These are phyloP conservation scores for Coelastrella sp. DNA, from an alignment of 139 green algal genomes.

Conservation along the genomic window DNA sequence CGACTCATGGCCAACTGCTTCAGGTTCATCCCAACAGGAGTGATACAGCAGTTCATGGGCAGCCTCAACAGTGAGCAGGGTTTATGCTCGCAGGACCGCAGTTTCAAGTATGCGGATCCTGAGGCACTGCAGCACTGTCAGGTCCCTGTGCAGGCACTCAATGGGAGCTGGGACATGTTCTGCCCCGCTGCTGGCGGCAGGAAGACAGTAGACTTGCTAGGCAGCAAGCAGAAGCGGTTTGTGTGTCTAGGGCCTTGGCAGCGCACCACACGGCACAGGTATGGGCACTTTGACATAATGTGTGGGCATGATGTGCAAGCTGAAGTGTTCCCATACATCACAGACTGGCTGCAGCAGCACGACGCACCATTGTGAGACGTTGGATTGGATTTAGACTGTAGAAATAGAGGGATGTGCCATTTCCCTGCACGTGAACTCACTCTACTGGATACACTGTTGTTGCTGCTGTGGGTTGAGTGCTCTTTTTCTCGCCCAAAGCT, in stretches of 20 bases:
- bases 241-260: conserved; percentile 23
- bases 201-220: conserved; percentile 40
- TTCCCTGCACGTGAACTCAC: too few species aligned
- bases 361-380: not conserved
- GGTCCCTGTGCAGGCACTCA: conserved; percentile 36
- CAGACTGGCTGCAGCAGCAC: conserved; percentile 28
- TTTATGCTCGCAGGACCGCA: not conserved
- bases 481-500: too few species aligned
- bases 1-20: conserved; percentile 40
- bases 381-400: too few species aligned
- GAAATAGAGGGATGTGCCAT: too few species aligned
- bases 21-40: conserved; percentile 32
- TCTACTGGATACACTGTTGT: too few species aligned
- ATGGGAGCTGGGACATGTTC: conserved; percentile 49
- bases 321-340: conserved; percentile 44
- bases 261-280: conserved; percentile 19
- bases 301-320: not conserved
- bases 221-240: conserved; percentile 35
- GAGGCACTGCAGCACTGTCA: not conserved
- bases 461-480: too few species aligned
- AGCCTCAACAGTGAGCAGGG: conserved; percentile 37
- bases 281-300: conserved; percentile 49
- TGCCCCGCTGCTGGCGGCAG: conserved; percentile 35
- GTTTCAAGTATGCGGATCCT: conserved; percentile 28
- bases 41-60: conserved; percentile 44